Evolutionary conservation across 83 land plant species (phyloP).

Genomic region (Picea abies): DNA sequence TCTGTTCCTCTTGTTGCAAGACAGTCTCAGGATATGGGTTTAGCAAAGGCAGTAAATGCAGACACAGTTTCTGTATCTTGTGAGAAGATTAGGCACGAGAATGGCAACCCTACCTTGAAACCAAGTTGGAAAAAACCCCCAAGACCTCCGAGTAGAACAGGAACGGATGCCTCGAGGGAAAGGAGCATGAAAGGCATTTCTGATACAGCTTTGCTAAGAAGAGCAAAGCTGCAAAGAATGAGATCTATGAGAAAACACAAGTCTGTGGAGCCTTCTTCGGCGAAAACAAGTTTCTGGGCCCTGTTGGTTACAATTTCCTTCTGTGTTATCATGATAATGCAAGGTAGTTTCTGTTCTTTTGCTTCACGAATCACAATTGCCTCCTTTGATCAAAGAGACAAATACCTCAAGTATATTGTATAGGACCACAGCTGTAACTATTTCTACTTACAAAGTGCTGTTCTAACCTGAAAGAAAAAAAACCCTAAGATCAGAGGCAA

Average conservation of each 20-base stretch:
- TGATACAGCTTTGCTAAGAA: neutral
- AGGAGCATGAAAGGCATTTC: neutral
- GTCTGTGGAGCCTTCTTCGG: neutral
- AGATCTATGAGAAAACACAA: neutral
- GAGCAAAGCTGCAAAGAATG: neutral
- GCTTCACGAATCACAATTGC: neutral
- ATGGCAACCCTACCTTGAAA: neutral
- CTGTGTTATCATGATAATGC: constrained; percentile 3
- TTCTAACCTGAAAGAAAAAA: neutral
- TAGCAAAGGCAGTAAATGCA: neutral
- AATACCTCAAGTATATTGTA: neutral
- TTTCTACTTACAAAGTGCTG: too few relatives aligned
- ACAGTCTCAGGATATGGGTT: neutral
- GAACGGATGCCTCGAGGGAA: neutral
- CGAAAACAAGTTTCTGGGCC: neutral
- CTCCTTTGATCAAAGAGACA: neutral
- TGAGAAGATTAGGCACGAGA: neutral
- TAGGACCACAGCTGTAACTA: neutral
- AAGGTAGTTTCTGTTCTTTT: neutral
- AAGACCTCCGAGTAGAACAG: neutral
- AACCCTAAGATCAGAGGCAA: neutral
- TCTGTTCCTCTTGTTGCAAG: too few relatives aligned
- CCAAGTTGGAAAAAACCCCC: neutral
- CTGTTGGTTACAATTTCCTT: neutral
- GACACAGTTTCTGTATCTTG: too few relatives aligned